Conservation (phyloP, 73 alveolate genomes). For the Stentor coeruleus region DNA sequence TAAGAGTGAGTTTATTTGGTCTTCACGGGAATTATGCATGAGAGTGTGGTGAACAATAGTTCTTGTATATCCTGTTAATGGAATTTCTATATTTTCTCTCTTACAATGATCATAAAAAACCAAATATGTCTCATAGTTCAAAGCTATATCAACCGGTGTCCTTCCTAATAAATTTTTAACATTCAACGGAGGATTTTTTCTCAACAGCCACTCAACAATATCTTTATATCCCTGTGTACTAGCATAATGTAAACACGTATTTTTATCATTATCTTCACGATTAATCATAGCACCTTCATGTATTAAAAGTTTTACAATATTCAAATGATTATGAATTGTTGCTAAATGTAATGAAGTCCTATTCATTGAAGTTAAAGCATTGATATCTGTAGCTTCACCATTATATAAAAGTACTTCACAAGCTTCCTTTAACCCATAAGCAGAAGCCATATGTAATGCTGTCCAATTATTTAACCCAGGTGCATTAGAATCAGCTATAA, state of each 20-base stretch:
- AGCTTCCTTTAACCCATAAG: not conserved
- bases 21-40: slow-evolving; percentile 20
- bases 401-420: too few species aligned
- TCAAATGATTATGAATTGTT: not conserved
- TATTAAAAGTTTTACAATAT: not conserved
- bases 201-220: not conserved
- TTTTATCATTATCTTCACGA: not conserved
- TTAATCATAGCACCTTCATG: not conserved
- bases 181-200: not conserved
- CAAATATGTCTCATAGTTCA: slow-evolving; percentile 2
- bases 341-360: not conserved
- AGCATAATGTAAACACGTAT: not conserved
- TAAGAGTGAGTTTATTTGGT: not conserved
- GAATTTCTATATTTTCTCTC: not conserved
- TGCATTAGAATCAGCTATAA: not conserved
- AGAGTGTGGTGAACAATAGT: slow-evolving; percentile 8
- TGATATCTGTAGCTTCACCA: not conserved
- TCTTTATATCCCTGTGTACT: not conserved
- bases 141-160: slow-evolving; percentile 12
- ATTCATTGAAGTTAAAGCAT: not conserved
- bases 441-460: not conserved
- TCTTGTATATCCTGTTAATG: not conserved
- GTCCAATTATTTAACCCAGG: not conserved
- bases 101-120: not conserved
- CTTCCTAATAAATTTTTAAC: not conserved